Base-by-base conservation (phyloP, 2,329 filamentous ascomycete species). In the Trichoderma brevicompactum region DNA sequence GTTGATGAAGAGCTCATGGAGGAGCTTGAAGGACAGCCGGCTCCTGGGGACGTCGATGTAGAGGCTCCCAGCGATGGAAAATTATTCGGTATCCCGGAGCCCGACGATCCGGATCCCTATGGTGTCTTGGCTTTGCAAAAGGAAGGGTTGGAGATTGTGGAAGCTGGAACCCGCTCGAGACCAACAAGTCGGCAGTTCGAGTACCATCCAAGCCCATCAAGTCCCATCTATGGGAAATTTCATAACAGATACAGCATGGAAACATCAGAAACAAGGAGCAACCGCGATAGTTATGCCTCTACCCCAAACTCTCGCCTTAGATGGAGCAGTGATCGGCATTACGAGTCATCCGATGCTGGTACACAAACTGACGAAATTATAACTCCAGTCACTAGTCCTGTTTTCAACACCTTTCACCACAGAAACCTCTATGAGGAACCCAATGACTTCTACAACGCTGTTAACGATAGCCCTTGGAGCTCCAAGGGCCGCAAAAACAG, bases 1-100 rank as follows among this genome's bases (percentile, higher is more conserved):
- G 70, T 74, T 43, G 69, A 77, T 58, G 69, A 54, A 6, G 66
- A 54, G 6, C 65, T 75, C 1, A 70, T 77, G 28, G 69, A 74
- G 17, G 71, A 72, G 52, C 68, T 76, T 1, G 74, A 61, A 6
- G 58, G 59, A n/a, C 52, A 58, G 13, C 56, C 60, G 3, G 59
- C 75, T 0, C 78, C 78, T 1, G 77, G 76, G 0, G 78, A 79
- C 17, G 70, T 79, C 34, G 55, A 72, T 2, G 63, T 79, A 2
- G 75, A 76, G 2, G 70, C 73, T 0, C 74, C 76, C 0, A 54
- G 60, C 0, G 67, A 70, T 2, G 70, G 59, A 2, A 70, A 66
- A n/a, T 38, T 76, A 0, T 79, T 79, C 58, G 77, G 77, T 12
- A 72, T 79, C n/a, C 77, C 77, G 0, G 74, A 77, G 7, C 72